These are phyloP conservation scores for Tolypocladium amazonense DNA, from an alignment of 2,329 filamentous ascomycete genomes.

Conservation along the genomic window DNA sequence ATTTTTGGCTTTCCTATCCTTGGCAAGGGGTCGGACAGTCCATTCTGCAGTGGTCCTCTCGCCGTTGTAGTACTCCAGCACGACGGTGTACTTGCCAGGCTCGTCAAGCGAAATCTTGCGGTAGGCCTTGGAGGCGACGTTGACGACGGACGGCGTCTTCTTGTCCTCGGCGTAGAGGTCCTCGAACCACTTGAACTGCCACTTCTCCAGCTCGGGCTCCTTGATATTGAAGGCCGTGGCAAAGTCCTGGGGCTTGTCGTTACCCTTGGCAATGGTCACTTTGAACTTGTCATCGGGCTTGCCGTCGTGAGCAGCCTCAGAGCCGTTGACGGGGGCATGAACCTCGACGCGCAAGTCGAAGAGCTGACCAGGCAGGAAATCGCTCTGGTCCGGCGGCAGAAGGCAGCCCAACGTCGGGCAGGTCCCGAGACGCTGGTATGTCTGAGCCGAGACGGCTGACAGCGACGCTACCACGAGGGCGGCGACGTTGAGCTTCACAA, in stretches of 20 bases:
- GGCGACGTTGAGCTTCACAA: constrained; percentile 25
- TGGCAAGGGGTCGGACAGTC: constrained; percentile 61
- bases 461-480: constrained; percentile 22
- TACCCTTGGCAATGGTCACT: constrained; percentile 61
- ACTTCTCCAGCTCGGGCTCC: constrained; percentile 66
- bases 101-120: constrained; percentile 65
- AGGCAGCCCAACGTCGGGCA: constrained; percentile 50
- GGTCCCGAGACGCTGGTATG: constrained; percentile 47
- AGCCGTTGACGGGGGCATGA: constrained; percentile 71
- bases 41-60: constrained; percentile 64
- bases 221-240: constrained; percentile 57
- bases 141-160: constrained; percentile 59
- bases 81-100: constrained; percentile 70
- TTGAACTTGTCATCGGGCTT: constrained; percentile 66
- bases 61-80: constrained; percentile 63
- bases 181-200: constrained; percentile 80
- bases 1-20: constrained; percentile 70
- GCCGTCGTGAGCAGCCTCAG: constrained; percentile 60
- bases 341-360: constrained; percentile 80
- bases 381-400: constrained; percentile 54
- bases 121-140: constrained; percentile 72
- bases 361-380: constrained; percentile 74
- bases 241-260: constrained; percentile 39
- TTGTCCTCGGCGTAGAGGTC: constrained; percentile 71
- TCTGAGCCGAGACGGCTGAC: constrained; percentile 39